Conservation (phyloP, 2,329 filamentous ascomycete species). For the Phyllosticta paracitricarpa region DNA sequence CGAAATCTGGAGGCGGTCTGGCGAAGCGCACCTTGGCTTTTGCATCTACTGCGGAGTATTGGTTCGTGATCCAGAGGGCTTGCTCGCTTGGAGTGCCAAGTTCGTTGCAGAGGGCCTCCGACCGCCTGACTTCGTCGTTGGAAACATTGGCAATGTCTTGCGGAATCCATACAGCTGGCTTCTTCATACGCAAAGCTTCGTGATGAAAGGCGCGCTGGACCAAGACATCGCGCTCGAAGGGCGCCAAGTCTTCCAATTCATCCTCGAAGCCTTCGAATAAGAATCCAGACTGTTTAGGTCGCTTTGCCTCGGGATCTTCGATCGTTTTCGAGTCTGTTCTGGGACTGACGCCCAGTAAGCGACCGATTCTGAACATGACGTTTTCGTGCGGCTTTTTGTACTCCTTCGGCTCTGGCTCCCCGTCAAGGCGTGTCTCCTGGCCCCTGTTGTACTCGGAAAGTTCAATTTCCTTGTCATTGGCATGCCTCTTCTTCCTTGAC, state of each 20-base stretch:
- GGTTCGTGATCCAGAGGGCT: constrained; percentile 81
- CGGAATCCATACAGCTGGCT: constrained; percentile 90
- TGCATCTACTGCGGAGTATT: constrained; percentile 77
- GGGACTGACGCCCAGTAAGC: too few species aligned
- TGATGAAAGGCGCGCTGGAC: constrained; percentile 87
- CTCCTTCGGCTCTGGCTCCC: too few species aligned
- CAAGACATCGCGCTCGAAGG: constrained; percentile 76
- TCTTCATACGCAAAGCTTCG: constrained; percentile 69
- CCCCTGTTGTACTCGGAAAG: background rate
- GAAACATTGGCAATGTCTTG: constrained; percentile 82
- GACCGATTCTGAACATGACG: too few species aligned
- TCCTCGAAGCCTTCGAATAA: constrained; percentile 75
- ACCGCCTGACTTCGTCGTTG: constrained; percentile 70
- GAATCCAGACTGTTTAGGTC: background rate
- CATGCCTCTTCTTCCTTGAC: background rate
- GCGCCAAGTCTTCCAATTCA: constrained; percentile 87
- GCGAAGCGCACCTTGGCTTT: constrained; percentile 77
- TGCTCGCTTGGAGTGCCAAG: constrained; percentile 51
- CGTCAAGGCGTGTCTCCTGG: too few species aligned
- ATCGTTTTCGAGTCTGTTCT: background rate
- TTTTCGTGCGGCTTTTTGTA: background rate
- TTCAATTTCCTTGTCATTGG: background rate
- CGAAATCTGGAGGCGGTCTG: constrained; percentile 64
- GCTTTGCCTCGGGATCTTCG: background rate
- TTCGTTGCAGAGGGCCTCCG: background rate